Evolutionary conservation across 2,329 filamentous ascomycete species (phyloP).

Genomic region (Cercospora citrullina): DNA sequence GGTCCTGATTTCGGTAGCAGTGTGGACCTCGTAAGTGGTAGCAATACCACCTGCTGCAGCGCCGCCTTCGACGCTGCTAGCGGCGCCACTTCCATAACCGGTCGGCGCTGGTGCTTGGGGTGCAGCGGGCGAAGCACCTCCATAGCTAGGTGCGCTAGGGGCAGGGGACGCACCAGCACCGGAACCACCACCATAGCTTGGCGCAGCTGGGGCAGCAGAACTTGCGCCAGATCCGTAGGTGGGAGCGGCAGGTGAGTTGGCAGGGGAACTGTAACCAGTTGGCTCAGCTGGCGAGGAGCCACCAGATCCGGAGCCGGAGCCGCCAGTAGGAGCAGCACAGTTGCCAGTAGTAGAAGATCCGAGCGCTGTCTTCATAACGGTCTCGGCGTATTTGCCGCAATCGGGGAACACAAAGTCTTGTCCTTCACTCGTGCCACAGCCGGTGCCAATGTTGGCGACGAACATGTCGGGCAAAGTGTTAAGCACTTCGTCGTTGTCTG

Average conservation of each 20-base stretch:
- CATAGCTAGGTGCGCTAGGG: not conserved
- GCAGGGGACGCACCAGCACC: not conserved
- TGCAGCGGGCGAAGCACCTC: constrained; percentile 1
- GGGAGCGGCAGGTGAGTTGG: constrained; percentile 11
- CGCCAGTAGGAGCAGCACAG: constrained; percentile 13
- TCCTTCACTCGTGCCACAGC: constrained; percentile 56
- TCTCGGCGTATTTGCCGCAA: constrained; percentile 50
- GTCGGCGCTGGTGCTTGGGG: constrained; percentile 6
- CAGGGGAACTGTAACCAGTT: not conserved
- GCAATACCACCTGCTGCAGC: not conserved
- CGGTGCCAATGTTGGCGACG: constrained; percentile 57
- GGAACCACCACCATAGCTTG: constrained; percentile 5
- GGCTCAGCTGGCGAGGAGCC: constrained; percentile 3
- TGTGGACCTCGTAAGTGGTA: constrained; percentile 13
- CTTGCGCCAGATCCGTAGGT: constrained; percentile 17
- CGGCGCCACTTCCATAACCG: constrained; percentile 3
- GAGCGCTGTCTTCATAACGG: constrained; percentile 17
- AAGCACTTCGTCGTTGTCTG: constrained; percentile 50
- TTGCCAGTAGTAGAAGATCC: not conserved
- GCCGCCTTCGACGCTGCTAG: not conserved
- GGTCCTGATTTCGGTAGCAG: constrained; percentile 23
- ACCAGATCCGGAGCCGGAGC: too few species aligned
- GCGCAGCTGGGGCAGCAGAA: constrained; percentile 7
- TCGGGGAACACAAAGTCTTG: constrained; percentile 61
- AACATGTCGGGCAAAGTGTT: constrained; percentile 69